Base-by-base conservation (phyloP, 1,284 basidiomycete genomes). In the Microstroma glucosiphilum region DNA sequence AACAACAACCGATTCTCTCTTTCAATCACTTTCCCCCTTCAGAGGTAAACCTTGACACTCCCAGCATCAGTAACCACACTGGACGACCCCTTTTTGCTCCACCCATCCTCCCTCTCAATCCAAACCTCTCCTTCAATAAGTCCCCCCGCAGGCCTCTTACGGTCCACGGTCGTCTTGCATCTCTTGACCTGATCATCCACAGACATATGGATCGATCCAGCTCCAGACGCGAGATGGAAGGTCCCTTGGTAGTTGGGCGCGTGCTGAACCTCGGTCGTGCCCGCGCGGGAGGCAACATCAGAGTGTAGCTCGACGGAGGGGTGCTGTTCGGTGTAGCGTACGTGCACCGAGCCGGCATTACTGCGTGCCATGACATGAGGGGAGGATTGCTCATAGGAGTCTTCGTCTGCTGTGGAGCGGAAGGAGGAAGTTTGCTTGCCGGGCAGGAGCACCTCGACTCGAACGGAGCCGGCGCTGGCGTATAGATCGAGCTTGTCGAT, bases 341-440 rank as follows among this genome's bases (percentile, higher is more conserved):
- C 51, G 21, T 26, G 19, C 17, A 54, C 21, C 17, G 51, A 54
- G 25, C 51, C 51, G 51, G 51, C 51, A 17, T 19, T 54, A 25
- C 51, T 54, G 17, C 30, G 30, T 37, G 30, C 30, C 30, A 37
- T 37, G 3, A 37, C 30, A 3, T 9, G 3, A 4, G 30, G 30
- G 30, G 30, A 37, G 30, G 30, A 37, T 37, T 37, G 30, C 30
- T 37, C 30, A 9, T 37, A 37, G 30, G 30, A 4, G 3, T 37
- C 4, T 37, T 37, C 30, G 30, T 37, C 30, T 37, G 9, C 30
- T 4, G 30, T 37, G 30, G 30, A 37, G 30, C 30, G 30, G 30
- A 37, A 9, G 3, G 30, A 37, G 9, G 30, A 37, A 3, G 3
- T 37, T 37, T 37, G 30, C 15, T 26, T 54, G 51, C 21, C 51